Evolutionary conservation across 345 rosid species (phyloP).

Genomic region (Hypericum androsaemum): DNA sequence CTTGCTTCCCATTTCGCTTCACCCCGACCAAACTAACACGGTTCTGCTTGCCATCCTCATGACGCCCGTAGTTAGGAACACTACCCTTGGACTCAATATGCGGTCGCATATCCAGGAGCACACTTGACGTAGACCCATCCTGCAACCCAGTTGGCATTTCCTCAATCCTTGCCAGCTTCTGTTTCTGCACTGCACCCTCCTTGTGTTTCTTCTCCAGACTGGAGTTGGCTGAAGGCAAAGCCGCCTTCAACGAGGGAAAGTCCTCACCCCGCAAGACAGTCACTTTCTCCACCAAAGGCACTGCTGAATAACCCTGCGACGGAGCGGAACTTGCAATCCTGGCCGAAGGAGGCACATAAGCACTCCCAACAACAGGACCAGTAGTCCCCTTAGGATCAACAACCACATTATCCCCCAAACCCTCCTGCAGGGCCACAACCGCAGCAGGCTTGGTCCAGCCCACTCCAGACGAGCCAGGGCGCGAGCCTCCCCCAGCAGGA

Average conservation of each 20-base stretch:
- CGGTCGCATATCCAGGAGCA: conserved; percentile 54
- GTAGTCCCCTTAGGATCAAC: background rate
- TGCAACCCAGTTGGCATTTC: conserved; percentile 33
- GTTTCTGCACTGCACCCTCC: conserved; percentile 55
- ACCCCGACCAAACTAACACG: conserved; percentile 27
- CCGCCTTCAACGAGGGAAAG: conserved; percentile 81
- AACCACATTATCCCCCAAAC: conserved; percentile 14
- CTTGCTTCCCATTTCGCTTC: conserved; percentile 47
- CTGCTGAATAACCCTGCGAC: conserved; percentile 14
- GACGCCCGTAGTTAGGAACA: conserved; percentile 23
- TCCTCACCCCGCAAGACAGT: conserved; percentile 84
- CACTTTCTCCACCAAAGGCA: conserved; percentile 49
- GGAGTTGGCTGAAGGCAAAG: conserved; percentile 44
- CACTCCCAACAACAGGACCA: conserved; percentile 34
- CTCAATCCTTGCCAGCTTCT: conserved; percentile 43
- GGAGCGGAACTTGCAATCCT: conserved; percentile 30
- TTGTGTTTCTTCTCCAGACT: conserved; percentile 61
- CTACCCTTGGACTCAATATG: conserved; percentile 40
- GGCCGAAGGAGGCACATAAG: conserved; percentile 42
- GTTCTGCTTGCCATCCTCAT: conserved; percentile 31
- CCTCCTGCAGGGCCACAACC: conserved; percentile 38
- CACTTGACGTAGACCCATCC: conserved; percentile 23
- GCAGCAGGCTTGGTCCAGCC: conserved; percentile 84
- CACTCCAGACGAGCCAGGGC: conserved; percentile 74
- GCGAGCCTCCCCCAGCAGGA: conserved; percentile 56